phyloP scores from a whole-genome alignment of 306 rosid species.

The Cicer arietinum region DNA sequence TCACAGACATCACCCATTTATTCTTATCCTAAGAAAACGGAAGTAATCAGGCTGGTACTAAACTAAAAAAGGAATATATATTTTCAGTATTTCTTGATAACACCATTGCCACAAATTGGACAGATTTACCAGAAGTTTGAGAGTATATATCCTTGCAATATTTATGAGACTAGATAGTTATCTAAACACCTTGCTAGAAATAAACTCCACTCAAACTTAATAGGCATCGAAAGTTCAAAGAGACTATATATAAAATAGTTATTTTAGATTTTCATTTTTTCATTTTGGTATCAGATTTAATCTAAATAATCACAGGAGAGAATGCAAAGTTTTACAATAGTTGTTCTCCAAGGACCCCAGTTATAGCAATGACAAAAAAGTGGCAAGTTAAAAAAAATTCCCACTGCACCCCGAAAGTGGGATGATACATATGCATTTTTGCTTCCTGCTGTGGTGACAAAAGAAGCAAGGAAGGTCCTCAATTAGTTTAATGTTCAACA shows the following conservation, averaged over 20 bases:
- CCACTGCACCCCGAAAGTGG: not conserved
- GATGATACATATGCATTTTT: not conserved
- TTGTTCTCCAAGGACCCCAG: constrained; percentile 28
- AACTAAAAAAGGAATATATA: too few relatives aligned
- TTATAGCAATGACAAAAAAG: constrained; percentile 26
- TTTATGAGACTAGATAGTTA: not conserved
- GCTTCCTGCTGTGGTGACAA: constrained; percentile 28
- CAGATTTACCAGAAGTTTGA: not conserved
- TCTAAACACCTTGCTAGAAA: not conserved
- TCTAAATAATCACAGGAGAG: constrained; percentile 35
- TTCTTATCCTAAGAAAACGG: too few relatives aligned
- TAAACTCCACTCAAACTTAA: constrained; percentile 18
- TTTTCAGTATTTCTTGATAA: constrained; percentile 1
- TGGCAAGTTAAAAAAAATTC: not conserved
- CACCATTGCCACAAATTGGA: not conserved
- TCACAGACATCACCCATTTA: too few relatives aligned
- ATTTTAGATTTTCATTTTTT: not conserved
- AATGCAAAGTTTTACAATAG: constrained; percentile 26
- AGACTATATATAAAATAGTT: not conserved
- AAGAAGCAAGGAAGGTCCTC: constrained; percentile 5
- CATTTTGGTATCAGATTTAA: not conserved
- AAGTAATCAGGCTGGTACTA: too few relatives aligned
- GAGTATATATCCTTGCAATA: not conserved
- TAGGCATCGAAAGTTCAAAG: not conserved
- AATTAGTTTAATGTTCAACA: constrained; percentile 3